Conservation (phyloP, 345 rosid species). For the Populus simonii region DNA sequence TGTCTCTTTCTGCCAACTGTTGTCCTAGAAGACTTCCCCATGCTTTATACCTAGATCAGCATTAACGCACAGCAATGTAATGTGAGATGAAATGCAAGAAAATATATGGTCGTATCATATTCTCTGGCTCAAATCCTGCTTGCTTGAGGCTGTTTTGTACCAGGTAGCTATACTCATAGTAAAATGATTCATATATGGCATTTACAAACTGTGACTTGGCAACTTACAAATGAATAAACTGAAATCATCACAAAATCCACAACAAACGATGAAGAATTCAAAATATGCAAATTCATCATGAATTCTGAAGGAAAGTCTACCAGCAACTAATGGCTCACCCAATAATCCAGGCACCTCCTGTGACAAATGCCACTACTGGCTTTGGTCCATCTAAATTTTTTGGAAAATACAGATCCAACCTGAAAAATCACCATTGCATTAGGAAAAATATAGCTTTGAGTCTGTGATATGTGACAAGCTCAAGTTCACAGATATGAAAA, state of each 20-base stretch:
- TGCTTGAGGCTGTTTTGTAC: not conserved
- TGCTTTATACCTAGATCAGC: conserved; percentile 31
- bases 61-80: conserved; percentile 17
- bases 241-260: not conserved
- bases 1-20: conserved; percentile 34
- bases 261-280: not conserved
- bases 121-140: not conserved
- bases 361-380: conserved; percentile 36
- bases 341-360: conserved; percentile 41
- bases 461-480: not conserved
- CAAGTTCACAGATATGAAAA: not conserved
- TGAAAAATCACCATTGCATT: conserved; percentile 9
- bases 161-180: not conserved
- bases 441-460: not conserved
- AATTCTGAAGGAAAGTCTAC: conserved; percentile 1
- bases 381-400: conserved; percentile 20
- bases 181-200: not conserved
- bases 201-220: not conserved
- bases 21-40: conserved; percentile 36
- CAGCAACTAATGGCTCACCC: conserved; percentile 21
- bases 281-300: not conserved
- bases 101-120: not conserved
- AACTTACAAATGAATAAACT: not conserved
- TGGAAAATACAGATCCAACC: conserved; percentile 36
- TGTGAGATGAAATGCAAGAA: conserved; percentile 14